Conservation (phyloP, 345 rosid species). For the Noccaea bulbosa region DNA sequence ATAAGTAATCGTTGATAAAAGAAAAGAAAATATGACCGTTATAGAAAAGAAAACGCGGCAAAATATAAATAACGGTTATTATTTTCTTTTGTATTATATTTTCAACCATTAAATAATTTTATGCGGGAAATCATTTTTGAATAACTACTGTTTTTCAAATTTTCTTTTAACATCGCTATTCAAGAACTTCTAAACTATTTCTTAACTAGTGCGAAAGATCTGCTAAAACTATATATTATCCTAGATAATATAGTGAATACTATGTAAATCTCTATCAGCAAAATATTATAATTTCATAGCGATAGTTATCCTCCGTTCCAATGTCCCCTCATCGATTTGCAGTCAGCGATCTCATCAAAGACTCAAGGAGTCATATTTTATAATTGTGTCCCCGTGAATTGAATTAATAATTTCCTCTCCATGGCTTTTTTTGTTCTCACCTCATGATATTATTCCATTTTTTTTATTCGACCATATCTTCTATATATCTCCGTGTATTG, state of each 20-base stretch:
- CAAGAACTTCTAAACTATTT: not conserved
- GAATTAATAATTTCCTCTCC: not conserved
- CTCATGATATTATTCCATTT: slow-evolving; percentile 11
- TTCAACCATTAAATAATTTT: too few species aligned
- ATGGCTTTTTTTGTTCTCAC: not conserved
- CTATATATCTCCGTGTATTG: slow-evolving; percentile 29
- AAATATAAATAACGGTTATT: too few species aligned
- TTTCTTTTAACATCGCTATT: not conserved
- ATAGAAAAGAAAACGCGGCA: too few species aligned
- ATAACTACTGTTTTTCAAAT: too few species aligned
- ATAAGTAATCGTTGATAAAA: too few species aligned
- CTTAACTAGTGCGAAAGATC: not conserved
- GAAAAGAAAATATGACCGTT: too few species aligned
- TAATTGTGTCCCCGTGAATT: not conserved
- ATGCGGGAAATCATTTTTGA: too few species aligned
- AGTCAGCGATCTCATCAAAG: slow-evolving; percentile 15
- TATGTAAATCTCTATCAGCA: slow-evolving; percentile 20
- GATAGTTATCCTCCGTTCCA: slow-evolving; percentile 25
- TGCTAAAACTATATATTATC: not conserved
- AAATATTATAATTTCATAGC: not conserved
- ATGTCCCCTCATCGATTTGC: not conserved
- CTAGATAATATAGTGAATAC: not conserved
- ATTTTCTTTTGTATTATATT: too few species aligned
- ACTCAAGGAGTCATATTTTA: not conserved
- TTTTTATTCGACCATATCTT: slow-evolving; percentile 30